Evolutionary conservation across 441 rosid genomes (phyloP), one percentile per base, ranked within the genome.

Genomic region (Biscutella laevigata): DNA sequence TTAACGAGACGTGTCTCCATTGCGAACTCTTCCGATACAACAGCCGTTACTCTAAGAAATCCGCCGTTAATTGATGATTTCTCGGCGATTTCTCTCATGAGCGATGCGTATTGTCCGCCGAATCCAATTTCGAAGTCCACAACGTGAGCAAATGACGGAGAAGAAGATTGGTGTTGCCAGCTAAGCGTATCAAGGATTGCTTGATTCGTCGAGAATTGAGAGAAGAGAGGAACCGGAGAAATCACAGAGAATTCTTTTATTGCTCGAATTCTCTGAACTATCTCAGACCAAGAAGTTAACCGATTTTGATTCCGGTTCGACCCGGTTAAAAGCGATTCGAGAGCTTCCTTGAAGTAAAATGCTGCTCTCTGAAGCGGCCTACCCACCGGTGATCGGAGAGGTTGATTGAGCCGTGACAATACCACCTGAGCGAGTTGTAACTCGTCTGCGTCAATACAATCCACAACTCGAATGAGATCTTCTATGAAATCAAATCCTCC

Each of bases 211-310:
- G 88, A 84, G 74, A 87, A 83, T 48, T 87, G 86, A 22, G 80
- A 67, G 67, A 90, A 87, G 84, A 90, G 80, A 44, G 95, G 86
- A 13, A 90, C 78, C 13, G 92, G 97, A 25, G 95, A 86, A 16
- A 79, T 50, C 1, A 59, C 80, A 24, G 81, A 78, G 59, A 78
- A 90, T 46, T 77, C 81, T 65, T 77, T 82, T 64, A 79, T 74
- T 4, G 92, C 81, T 46, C 61, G 66, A 32, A 90, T 77, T 1
- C 80, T 81, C 24, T 87, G 86, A 15, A 90, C 79, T 13, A 84
- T 75, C 27, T 82, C 89, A n/a, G 77, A 58, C 88, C 82, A 81
- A 0, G 87, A 68, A 28, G 88, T 59, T 36, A 62, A 44, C 62
- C 29, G 62, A 17, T 52, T 74, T 53, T 50, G 47, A 21, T 70